Conservation (phyloP, 352 stramenopile species). For the Thalassiosira mediterranea region DNA sequence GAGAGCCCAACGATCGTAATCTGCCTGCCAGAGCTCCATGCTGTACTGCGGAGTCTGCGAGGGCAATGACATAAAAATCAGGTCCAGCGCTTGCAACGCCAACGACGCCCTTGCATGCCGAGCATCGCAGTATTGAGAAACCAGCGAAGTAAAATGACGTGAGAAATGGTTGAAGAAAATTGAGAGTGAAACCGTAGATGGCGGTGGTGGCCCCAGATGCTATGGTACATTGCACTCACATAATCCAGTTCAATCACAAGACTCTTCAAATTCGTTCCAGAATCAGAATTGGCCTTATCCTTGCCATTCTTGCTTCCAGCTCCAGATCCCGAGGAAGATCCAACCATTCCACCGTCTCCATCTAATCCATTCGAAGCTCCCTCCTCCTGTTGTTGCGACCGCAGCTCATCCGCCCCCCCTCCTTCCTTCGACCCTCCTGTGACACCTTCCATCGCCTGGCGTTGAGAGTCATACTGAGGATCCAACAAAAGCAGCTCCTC, state of each 20-base stretch:
- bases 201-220: too few species aligned
- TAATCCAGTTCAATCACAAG: slow-evolving; percentile 59
- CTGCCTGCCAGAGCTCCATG: slow-evolving; percentile 68
- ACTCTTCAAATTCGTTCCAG: slow-evolving; percentile 54
- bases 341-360: background rate
- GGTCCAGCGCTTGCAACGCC: slow-evolving; percentile 60
- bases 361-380: slow-evolving; percentile 36
- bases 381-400: slow-evolving; percentile 32
- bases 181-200: background rate
- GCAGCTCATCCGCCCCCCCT: background rate
- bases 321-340: background rate
- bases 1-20: slow-evolving; percentile 62
- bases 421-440: slow-evolving; percentile 6
- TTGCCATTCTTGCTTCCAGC: slow-evolving; percentile 13
- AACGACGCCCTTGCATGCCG: slow-evolving; percentile 66
- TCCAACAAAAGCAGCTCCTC: slow-evolving; percentile 69
- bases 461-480: slow-evolving; percentile 31
- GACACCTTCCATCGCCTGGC: background rate
- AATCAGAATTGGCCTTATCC: slow-evolving; percentile 35
- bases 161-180: too few species aligned
- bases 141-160: too few species aligned
- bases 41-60: slow-evolving; percentile 66
- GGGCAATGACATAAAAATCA: slow-evolving; percentile 77
- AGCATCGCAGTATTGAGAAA: too few species aligned
- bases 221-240: slow-evolving; percentile 45